phyloP scores from a whole-genome alignment of 495 filamentous ascomycete genomes.

The Neurospora sp. region DNA sequence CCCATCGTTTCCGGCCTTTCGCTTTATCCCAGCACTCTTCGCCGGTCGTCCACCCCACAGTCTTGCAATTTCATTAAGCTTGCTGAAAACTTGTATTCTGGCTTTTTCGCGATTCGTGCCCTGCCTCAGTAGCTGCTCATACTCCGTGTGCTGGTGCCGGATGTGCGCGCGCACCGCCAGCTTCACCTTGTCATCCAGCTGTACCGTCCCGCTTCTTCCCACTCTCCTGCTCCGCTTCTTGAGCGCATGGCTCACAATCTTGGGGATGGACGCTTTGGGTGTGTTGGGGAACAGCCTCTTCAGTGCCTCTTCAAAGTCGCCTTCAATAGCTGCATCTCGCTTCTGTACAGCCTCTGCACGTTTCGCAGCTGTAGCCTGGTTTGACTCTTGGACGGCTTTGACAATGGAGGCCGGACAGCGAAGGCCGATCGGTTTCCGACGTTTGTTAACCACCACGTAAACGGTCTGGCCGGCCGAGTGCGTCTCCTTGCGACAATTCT shows the following conservation, averaged over 20 bases:
- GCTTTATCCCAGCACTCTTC: not conserved
- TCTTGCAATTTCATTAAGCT: constrained; percentile 13
- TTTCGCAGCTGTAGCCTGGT: constrained; percentile 15
- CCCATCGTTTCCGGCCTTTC: not conserved
- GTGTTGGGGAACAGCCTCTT: constrained; percentile 20
- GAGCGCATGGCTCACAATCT: constrained; percentile 18
- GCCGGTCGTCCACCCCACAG: constrained; percentile 10
- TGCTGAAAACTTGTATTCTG: constrained; percentile 5
- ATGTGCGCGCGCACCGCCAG: constrained; percentile 30
- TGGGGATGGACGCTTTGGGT: constrained; percentile 11
- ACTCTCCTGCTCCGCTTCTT: constrained; percentile 26
- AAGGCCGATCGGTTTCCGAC: constrained; percentile 21
- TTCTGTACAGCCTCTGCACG: constrained; percentile 17
- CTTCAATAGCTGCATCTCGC: constrained; percentile 19
- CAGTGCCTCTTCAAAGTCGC: constrained; percentile 16
- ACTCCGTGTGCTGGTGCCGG: constrained; percentile 28
- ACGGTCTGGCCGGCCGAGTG: constrained; percentile 16
- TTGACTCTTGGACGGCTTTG: constrained; percentile 12
- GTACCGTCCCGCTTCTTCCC: constrained; percentile 20
- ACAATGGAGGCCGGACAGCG: constrained; percentile 26
- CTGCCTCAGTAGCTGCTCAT: constrained; percentile 19
- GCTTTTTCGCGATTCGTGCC: constrained; percentile 9
- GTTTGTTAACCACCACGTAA: constrained; percentile 23
- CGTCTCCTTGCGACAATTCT: constrained; percentile 26
- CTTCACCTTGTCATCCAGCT: constrained; percentile 19